Evolutionary conservation across 768 basidiomycete genomes (phyloP).

Genomic region (Pleurotus sapidus): DNA sequence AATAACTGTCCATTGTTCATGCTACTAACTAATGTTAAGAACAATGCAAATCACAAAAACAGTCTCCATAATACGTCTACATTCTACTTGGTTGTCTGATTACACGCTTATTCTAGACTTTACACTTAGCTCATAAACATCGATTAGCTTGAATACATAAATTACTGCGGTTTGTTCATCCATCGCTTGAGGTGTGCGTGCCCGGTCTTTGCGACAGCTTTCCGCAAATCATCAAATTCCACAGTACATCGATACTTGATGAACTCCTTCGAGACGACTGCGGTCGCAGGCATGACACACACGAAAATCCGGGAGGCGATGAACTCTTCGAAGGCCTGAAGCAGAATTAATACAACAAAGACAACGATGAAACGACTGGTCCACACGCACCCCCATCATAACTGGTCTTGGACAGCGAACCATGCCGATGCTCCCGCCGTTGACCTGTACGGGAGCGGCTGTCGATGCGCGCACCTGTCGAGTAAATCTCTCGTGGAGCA

Average conservation of each 20-base stretch:
- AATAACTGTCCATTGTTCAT: no score
- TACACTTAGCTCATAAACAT: no score
- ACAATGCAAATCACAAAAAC: no score
- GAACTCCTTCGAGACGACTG: conserved; percentile 63
- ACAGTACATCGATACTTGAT: conserved; percentile 69
- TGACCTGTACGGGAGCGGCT: conserved; percentile 72
- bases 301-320: conserved; percentile 55
- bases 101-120: no score
- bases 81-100: no score
- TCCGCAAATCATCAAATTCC: conserved; percentile 63
- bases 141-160: no score
- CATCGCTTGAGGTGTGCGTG: conserved; percentile 77
- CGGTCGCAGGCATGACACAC: conserved; percentile 42
- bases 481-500: conserved; percentile 79
- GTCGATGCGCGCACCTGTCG: conserved; percentile 70
- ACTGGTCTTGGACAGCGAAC: conserved; percentile 61
- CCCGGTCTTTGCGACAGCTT: conserved; percentile 59
- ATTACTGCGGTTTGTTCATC: conserved; percentile 57
- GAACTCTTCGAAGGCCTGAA: conserved; percentile 77
- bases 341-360: background rate
- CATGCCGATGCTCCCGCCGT: conserved; percentile 77
- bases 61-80: no score
- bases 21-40: no score
- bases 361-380: no score
- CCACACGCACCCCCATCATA: conserved; percentile 56